Percentiles rank a stretch among this genome's conserved stretches.
Conservation (phyloP, 768 basidiomycete genomes). For the Kwoniella dendrophila region DNA sequence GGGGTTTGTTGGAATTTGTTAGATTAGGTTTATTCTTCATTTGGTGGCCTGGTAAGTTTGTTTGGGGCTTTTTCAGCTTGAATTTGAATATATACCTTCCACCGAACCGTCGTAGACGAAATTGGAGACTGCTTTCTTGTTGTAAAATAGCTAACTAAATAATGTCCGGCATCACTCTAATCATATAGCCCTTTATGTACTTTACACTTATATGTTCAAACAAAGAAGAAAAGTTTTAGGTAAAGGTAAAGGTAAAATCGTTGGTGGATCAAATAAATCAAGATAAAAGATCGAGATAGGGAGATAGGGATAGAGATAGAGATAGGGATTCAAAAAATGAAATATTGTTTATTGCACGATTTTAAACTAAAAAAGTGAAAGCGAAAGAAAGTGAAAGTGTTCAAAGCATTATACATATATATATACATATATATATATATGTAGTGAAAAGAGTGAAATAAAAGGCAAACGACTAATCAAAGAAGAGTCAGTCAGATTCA, state of each 20-base stretch:
- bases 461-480: no score
- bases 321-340: no score
- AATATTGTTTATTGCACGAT: no score
- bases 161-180: not conserved
- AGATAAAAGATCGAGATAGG: slow-evolving; percentile 15
- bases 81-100: not conserved
- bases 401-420: no score
- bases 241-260: slow-evolving; percentile 44
- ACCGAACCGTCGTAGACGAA: not conserved
- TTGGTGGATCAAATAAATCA: slow-evolving; percentile 29
- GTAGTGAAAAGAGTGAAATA: no score
- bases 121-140: not conserved
- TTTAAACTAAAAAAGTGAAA: no score
- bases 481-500: no score
- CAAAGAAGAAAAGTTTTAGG: slow-evolving; percentile 65
- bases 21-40: slow-evolving; percentile 67
- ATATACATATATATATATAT: no score
- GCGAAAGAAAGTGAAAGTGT: no score
- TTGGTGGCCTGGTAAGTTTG: slow-evolving; percentile 83
- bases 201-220: slow-evolving; percentile 66
- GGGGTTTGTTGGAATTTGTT: slow-evolving; percentile 65
- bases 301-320: no score
- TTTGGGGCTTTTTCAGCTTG: not conserved
- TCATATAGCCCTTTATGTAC: slow-evolving; percentile 60
- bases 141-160: not conserved